Evolutionary conservation across 495 filamentous ascomycete genomes (phyloP).

Genomic region (Penicillium atrosanguineum): DNA sequence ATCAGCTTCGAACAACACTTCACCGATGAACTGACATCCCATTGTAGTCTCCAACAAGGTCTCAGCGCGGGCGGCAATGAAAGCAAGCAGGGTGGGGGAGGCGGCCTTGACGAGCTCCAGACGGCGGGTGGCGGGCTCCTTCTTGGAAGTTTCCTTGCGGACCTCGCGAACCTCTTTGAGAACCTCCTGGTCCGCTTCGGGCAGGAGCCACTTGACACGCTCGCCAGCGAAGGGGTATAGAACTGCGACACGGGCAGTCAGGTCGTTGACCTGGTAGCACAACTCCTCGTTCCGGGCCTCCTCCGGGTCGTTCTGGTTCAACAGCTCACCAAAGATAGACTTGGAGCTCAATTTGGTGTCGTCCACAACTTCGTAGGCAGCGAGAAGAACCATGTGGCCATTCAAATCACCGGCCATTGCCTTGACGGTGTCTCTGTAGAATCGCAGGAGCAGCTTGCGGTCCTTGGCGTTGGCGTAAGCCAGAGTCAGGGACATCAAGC

Average conservation of each 20-base stretch:
- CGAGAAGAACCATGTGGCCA: constrained; percentile 76
- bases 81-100: constrained; percentile 61
- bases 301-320: constrained; percentile 61
- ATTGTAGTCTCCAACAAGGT: constrained; percentile 70
- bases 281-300: constrained; percentile 60
- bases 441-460: constrained; percentile 80
- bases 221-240: constrained; percentile 80
- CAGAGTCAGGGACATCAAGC: constrained; percentile 74
- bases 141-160: constrained; percentile 82
- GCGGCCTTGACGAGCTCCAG: constrained; percentile 66
- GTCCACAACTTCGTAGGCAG: constrained; percentile 87
- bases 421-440: constrained; percentile 81
- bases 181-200: constrained; percentile 58
- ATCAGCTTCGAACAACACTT: constrained; percentile 73
- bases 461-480: constrained; percentile 89
- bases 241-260: constrained; percentile 71
- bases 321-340: constrained; percentile 75
- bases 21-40: constrained; percentile 80
- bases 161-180: constrained; percentile 73
- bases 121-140: constrained; percentile 71
- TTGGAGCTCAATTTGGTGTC: constrained; percentile 89
- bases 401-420: constrained; percentile 74
- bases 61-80: constrained; percentile 64
- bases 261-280: constrained; percentile 59
- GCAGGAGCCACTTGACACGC: constrained; percentile 66